phyloP scores from a whole-genome alignment of 169 alveolate genomes.

The Prorocentrum cordatum region DNA sequence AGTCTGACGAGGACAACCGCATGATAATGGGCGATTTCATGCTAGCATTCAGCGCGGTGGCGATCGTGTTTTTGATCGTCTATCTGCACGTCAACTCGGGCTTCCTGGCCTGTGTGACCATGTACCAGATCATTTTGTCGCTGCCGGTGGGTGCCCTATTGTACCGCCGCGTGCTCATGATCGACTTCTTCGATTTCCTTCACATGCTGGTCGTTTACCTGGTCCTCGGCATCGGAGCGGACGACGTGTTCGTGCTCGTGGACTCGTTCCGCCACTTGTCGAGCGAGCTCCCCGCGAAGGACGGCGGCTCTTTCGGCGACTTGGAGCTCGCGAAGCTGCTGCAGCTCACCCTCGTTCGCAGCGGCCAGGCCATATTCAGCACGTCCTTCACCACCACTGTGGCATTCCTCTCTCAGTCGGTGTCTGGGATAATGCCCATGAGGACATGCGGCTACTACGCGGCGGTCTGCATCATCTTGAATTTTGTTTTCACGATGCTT shows the following conservation, averaged over 20 bases:
- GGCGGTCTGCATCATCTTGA: constrained; percentile 29
- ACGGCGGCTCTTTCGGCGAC: too few relatives aligned
- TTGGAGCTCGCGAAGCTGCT: too few relatives aligned
- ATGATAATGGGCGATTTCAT: too few relatives aligned
- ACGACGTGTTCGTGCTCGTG: constrained; percentile 32
- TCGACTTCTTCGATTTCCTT: constrained; percentile 27
- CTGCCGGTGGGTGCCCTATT: too few relatives aligned
- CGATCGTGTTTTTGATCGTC: too few relatives aligned
- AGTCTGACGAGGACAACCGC: too few relatives aligned
- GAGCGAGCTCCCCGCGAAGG: too few relatives aligned
- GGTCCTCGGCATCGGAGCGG: constrained; percentile 68
- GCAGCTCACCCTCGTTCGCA: neutral
- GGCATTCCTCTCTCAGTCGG: constrained; percentile 37
- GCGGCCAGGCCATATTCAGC: constrained; percentile 46
- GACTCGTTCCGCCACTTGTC: constrained; percentile 61
- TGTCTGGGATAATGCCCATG: constrained; percentile 42
- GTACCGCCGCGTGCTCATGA: constrained; percentile 18
- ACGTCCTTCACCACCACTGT: constrained; percentile 52
- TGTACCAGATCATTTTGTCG: too few relatives aligned
- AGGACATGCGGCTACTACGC: constrained; percentile 56
- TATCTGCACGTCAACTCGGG: too few relatives aligned
- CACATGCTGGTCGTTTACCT: constrained; percentile 45
- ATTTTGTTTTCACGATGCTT: constrained; percentile 19
- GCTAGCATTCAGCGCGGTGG: too few relatives aligned
- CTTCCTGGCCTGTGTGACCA: too few relatives aligned